Conservation (phyloP, 2,329 filamentous ascomycete species). For the Cercospora nicotianae region DNA sequence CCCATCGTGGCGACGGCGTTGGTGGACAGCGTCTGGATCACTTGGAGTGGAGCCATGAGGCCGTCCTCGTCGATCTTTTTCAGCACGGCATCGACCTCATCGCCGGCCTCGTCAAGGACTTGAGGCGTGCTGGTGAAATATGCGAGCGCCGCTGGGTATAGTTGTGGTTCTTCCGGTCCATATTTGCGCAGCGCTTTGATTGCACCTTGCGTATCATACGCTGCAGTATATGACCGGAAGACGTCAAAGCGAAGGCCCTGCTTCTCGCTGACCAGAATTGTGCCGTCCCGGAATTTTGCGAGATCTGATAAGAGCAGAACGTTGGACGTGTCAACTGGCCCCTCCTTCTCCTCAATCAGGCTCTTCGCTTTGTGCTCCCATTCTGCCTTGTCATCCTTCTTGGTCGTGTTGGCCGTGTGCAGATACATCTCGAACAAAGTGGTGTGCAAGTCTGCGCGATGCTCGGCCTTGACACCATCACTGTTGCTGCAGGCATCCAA, state of each 20-base stretch:
- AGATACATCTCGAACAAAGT: constrained; percentile 98
- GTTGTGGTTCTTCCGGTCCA: constrained; percentile 81
- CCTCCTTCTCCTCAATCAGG: constrained; percentile 76
- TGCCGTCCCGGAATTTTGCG: constrained; percentile 85
- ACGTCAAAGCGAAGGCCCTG: constrained; percentile 91
- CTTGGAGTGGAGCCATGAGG: constrained; percentile 92
- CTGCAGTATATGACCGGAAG: constrained; percentile 91
- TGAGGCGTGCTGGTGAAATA: constrained; percentile 87
- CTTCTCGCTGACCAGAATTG: constrained; percentile 88
- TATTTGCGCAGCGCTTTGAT: constrained; percentile 90
- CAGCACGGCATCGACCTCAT: constrained; percentile 75
- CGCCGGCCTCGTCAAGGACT: constrained; percentile 79
- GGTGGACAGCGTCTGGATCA: constrained; percentile 83
- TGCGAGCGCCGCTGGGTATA: constrained; percentile 87
- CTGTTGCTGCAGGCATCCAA: constrained; percentile 83
- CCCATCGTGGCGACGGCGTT: constrained; percentile 92
- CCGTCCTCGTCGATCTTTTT: constrained; percentile 85
- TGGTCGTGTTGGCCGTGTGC: constrained; percentile 78
- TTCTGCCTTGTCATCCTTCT: constrained; percentile 66
- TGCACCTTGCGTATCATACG: constrained; percentile 85
- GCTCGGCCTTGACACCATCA: constrained; percentile 66
- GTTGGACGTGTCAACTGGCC: constrained; percentile 90
- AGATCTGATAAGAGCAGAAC: constrained; percentile 90
- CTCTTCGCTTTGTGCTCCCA: constrained; percentile 92
- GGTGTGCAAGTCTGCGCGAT: constrained; percentile 85